phyloP scores from a whole-genome alignment of 345 rosid genomes.

The Odontarrhena argentea region DNA sequence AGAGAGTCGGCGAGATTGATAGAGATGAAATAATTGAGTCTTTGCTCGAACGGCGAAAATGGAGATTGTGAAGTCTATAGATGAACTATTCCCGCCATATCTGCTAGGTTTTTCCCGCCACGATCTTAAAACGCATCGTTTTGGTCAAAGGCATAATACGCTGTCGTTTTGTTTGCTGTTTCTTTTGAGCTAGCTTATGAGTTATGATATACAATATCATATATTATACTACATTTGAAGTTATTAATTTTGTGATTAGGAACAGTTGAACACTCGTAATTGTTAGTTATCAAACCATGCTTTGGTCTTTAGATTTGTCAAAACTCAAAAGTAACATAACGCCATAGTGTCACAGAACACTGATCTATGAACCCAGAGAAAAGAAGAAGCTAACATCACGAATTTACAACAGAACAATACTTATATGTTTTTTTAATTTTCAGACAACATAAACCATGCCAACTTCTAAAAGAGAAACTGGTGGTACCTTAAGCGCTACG shows the following conservation, averaged over 20 bases:
- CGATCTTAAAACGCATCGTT: constrained; percentile 28
- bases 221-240: no score
- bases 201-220: neutral
- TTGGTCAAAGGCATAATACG: neutral
- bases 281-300: neutral
- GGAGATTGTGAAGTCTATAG: neutral
- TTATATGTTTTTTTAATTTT: neutral
- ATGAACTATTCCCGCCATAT: constrained; percentile 38
- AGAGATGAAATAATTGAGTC: constrained; percentile 1
- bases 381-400: neutral
- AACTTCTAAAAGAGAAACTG: constrained; percentile 83
- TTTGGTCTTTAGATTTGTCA: neutral
- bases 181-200: neutral
- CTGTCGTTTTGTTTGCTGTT: neutral
- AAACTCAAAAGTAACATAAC: constrained; percentile 7
- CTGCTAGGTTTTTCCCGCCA: constrained; percentile 38
- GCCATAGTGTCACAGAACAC: neutral
- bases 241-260: neutral
- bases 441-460: constrained; percentile 95
- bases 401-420: constrained; percentile 28
- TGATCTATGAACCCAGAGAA: neutral
- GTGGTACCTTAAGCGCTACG: constrained; percentile 90
- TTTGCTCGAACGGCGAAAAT: neutral
- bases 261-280: no score
- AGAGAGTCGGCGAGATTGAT: constrained; percentile 9